A percentile compares a stretch with the other conserved stretches of the same genome.
phyloP scores from a whole-genome alignment of 768 basidiomycete genomes.

The Tephrocybe rancida region DNA sequence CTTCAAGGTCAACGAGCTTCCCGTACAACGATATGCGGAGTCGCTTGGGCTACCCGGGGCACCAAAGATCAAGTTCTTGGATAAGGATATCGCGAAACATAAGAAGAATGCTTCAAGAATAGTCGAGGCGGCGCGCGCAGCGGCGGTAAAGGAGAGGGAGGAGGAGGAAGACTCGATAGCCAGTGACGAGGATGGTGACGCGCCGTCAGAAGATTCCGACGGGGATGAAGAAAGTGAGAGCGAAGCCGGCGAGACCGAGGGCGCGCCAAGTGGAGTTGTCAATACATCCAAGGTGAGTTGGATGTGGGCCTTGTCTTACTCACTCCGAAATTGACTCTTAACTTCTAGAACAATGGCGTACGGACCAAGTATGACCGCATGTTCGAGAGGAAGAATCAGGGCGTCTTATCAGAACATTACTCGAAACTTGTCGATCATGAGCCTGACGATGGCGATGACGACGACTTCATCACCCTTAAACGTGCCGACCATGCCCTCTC shows the following conservation, averaged over 20 bases:
- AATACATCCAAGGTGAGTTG: conserved; percentile 44
- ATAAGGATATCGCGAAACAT: conserved; percentile 64
- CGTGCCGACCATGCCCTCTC: conserved; percentile 83
- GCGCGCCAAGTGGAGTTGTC: conserved; percentile 14
- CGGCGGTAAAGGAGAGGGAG: conserved; percentile 21
- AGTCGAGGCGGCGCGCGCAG: conserved; percentile 31
- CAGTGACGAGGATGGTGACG: conserved; percentile 8
- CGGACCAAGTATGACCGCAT: conserved; percentile 97
- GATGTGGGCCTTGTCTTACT: neutral
- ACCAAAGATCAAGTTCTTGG: conserved; percentile 92
- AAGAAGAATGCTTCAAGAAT: conserved; percentile 74
- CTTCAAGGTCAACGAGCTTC: conserved; percentile 85
- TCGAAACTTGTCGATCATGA: conserved; percentile 80
- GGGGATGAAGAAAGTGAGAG: conserved; percentile 12
- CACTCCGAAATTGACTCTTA: neutral
- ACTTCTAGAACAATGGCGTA: conserved; percentile 40
- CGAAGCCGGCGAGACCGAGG: conserved; percentile 26
- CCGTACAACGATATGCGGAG: conserved; percentile 82
- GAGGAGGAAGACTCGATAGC: conserved; percentile 13
- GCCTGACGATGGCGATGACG: conserved; percentile 45
- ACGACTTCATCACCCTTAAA: conserved; percentile 94
- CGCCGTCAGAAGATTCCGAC: conserved; percentile 11
- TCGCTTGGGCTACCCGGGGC: conserved; percentile 92
- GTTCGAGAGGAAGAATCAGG: conserved; percentile 96
- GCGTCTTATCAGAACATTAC: conserved; percentile 89